These are phyloP conservation scores for Coleophoma crateriformis DNA, from an alignment of 2,329 filamentous ascomycete genomes.

Conservation along the genomic window DNA sequence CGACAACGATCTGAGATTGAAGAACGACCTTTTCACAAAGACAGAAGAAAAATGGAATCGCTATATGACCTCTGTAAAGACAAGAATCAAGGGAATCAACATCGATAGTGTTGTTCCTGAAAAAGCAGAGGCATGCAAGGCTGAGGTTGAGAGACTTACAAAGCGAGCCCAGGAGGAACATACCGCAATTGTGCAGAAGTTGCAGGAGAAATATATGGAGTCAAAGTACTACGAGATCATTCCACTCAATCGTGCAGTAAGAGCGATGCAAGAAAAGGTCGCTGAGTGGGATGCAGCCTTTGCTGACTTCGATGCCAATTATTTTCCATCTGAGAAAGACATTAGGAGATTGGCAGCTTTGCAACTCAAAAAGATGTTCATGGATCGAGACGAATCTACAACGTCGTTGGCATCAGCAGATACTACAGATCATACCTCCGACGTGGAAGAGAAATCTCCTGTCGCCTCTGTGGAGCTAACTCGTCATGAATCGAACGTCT, in stretches of 20 bases:
- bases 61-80: slow-evolving; percentile 84
- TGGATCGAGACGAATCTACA: slow-evolving; percentile 74
- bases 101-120: slow-evolving; percentile 87
- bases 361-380: slow-evolving; percentile 91
- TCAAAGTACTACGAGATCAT: slow-evolving; percentile 97
- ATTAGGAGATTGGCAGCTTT: slow-evolving; percentile 87
- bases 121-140: slow-evolving; percentile 74
- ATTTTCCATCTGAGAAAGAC: slow-evolving; percentile 91
- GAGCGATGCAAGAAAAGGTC: slow-evolving; percentile 88
- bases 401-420: slow-evolving; percentile 69
- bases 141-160: slow-evolving; percentile 72
- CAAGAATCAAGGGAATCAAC: slow-evolving; percentile 80
- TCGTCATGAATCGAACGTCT: slow-evolving; percentile 32
- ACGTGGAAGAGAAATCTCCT: slow-evolving; percentile 38
- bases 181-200: slow-evolving; percentile 61
- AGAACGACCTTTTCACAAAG: slow-evolving; percentile 83
- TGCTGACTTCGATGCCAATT: slow-evolving; percentile 84
- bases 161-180: slow-evolving; percentile 84
- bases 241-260: slow-evolving; percentile 81
- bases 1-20: slow-evolving; percentile 83
- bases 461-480: slow-evolving; percentile 22
- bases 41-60: slow-evolving; percentile 77
- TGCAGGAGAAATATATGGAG: slow-evolving; percentile 87
- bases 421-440: slow-evolving; percentile 47
- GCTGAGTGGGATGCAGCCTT: slow-evolving; percentile 92